A percentile compares a stretch with the other conserved stretches of the same genome.
Evolutionary conservation across 129 eudicot species (phyloP).

Genomic region (Artemisia tridentata): DNA sequence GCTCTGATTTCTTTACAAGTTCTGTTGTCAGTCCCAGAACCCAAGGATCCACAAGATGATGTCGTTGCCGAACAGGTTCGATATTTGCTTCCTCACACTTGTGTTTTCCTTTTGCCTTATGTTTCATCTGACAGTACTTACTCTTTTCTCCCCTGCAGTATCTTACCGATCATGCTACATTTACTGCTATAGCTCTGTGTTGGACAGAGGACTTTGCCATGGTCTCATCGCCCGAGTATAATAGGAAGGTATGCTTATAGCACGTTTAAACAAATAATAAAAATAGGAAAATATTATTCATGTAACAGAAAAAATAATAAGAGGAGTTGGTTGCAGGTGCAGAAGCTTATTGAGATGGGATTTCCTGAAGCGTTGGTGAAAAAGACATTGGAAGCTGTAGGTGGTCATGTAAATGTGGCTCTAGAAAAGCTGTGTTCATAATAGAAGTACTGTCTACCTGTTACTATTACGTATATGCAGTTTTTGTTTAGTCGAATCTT

Average conservation of each 20-base stretch:
- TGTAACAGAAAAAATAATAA: background rate
- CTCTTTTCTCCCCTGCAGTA: conserved; percentile 33
- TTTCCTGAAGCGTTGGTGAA: conserved; percentile 33
- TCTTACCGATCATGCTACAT: conserved; percentile 25
- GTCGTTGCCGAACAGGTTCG: conserved; percentile 40
- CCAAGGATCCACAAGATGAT: conserved; percentile 40
- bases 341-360: conserved; percentile 43
- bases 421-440: background rate
- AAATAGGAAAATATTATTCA: background rate
- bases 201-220: conserved; percentile 41
- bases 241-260: conserved; percentile 26
- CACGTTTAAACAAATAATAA: background rate
- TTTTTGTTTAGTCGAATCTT: conserved; percentile 22
- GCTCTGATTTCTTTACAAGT: conserved; percentile 36
- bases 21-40: conserved; percentile 36
- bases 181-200: conserved; percentile 28
- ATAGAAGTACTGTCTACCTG: background rate
- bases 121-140: conserved; percentile 20
- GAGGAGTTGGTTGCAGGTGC: conserved; percentile 29
- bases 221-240: conserved; percentile 25
- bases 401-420: conserved; percentile 37
- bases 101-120: background rate
- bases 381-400: conserved; percentile 30
- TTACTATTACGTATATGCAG: background rate
- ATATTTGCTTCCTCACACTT: background rate